Base-by-base conservation (phyloP, 345 rosid genomes). In the Aquilaria malaccensis region DNA sequence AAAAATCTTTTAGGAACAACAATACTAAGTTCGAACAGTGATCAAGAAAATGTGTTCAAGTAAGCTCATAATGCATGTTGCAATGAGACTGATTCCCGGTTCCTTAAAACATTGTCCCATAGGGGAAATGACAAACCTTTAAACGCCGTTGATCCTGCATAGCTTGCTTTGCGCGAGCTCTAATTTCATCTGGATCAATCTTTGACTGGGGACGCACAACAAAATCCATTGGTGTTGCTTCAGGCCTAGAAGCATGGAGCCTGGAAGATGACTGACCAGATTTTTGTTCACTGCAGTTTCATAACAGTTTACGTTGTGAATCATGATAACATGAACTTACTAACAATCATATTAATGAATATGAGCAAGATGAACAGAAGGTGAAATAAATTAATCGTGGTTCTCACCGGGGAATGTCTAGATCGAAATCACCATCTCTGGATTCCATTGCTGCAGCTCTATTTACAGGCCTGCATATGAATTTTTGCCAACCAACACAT, bases 151-250 rank as follows among this genome's bases (percentile, higher is more conserved):
- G 96, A 78, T 94, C 99, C 67, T 84, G 96, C 9, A 81, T 71
- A 54, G 73, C 84, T 78, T 84, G 88, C 74, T 88, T 94, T 3
- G 87, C 85, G 60, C 99, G 96, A 45, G 92, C 92, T 72, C 92
- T 83, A 50, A 88, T 55, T 76, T 83, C 87, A 2, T 94, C 97
- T 0, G 91, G 95, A 59, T 94, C 99, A 77, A 94, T 73, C 83
- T 94, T 94, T 53, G 99, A 94, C 62, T 88, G 97, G 55, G 97
- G 99, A 50, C 99, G 99, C 68, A 90, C 85, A 31, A 84, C 13
- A 69, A 86, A 94, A 77, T 94, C 99, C 81, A 94, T 65, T 13
- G 96, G 92, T 14, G 99, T 83, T 58, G 99, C 97, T 76, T 94
- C 99, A 45, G 99, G 99, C 69, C 97, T 83, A 13, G 96, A 73